Evolutionary conservation across 108 stramenopile species (phyloP).

Genomic region (Schizochytrium sp.): DNA sequence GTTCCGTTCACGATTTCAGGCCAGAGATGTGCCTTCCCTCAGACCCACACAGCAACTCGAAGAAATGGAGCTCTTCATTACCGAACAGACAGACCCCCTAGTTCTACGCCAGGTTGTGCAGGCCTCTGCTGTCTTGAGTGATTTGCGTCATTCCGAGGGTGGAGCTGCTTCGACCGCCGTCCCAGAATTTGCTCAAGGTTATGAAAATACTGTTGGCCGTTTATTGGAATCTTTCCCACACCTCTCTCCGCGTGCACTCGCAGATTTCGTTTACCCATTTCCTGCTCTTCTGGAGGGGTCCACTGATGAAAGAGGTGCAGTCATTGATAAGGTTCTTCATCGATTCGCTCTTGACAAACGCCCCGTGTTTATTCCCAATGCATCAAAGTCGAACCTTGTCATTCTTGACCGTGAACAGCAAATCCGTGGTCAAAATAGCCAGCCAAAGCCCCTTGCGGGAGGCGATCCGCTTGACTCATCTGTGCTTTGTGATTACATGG

Average conservation of each 20-base stretch:
- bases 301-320: not conserved
- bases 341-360: conserved; percentile 18
- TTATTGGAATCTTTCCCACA: conserved; percentile 7
- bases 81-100: conserved; percentile 26
- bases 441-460: not conserved
- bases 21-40: conserved; percentile 43
- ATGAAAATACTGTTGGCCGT: not conserved
- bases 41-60: conserved; percentile 48
- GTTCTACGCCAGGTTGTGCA: not conserved
- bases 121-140: conserved; percentile 43
- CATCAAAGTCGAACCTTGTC: not conserved
- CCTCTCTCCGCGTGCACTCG: conserved; percentile 23
- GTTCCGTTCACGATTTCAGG: conserved; percentile 64
- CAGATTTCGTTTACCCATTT: conserved; percentile 48
- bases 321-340: conserved; percentile 33
- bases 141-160: conserved; percentile 40
- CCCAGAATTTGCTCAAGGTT: conserved; percentile 49
- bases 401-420: not conserved
- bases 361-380: not conserved
- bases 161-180: conserved; percentile 17
- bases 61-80: not conserved
- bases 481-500: conserved; percentile 6
- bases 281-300: conserved; percentile 23
- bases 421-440: not conserved
- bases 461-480: not conserved